Conservation (phyloP, 768 basidiomycete genomes). For the Auricularia sp. region DNA sequence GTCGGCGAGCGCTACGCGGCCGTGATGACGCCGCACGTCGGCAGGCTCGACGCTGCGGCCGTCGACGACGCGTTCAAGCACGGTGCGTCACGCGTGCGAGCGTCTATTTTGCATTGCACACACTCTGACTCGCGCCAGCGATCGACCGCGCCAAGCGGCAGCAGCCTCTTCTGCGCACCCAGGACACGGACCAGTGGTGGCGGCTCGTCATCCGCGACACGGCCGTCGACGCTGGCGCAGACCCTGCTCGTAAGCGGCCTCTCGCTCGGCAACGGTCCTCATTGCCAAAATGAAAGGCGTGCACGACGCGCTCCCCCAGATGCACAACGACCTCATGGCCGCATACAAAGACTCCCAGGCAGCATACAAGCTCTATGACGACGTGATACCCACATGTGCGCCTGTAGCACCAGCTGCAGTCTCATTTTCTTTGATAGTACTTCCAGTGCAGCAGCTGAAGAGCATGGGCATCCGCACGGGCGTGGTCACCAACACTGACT, state of each 20-base stretch:
- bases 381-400: slow-evolving; percentile 38
- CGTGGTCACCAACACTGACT: slow-evolving; percentile 63
- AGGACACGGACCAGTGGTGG: slow-evolving; percentile 60
- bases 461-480: slow-evolving; percentile 40
- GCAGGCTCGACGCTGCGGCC: slow-evolving; percentile 40
- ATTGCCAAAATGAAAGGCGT: slow-evolving; percentile 32
- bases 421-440: slow-evolving; percentile 13
- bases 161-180: slow-evolving; percentile 42
- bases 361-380: slow-evolving; percentile 55
- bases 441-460: slow-evolving; percentile 32
- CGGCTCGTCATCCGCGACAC: slow-evolving; percentile 64
- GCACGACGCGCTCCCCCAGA: slow-evolving; percentile 38
- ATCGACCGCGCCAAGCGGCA: slow-evolving; percentile 44
- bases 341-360: slow-evolving; percentile 55
- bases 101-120: neutral
- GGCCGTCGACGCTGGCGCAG: slow-evolving; percentile 64
- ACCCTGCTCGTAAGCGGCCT: slow-evolving; percentile 35
- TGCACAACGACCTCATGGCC: slow-evolving; percentile 50
- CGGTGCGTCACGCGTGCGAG: slow-evolving; percentile 20
- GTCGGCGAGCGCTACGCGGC: slow-evolving; percentile 58
- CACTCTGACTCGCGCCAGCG: slow-evolving; percentile 19
- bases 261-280: neutral
- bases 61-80: slow-evolving; percentile 47
- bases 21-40: slow-evolving; percentile 57
- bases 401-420: slow-evolving; percentile 10